Conservation (phyloP, 495 filamentous ascomycete species). For the Extremus antarcticus region DNA sequence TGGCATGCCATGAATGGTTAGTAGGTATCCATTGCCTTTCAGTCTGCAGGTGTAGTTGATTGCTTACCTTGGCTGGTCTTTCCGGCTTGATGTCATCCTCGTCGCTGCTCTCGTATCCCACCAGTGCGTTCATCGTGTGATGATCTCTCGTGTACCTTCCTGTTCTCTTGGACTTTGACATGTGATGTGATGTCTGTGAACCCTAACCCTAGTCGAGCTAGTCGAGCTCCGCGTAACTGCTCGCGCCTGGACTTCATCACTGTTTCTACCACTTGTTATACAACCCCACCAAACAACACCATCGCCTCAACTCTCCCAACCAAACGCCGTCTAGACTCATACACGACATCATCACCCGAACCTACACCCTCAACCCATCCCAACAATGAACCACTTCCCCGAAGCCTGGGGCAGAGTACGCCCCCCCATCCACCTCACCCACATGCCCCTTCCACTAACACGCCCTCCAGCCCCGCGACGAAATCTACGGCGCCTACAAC, state of each 20-base stretch:
- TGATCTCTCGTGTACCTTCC: too few relatives aligned
- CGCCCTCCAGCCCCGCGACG: constrained; percentile 67
- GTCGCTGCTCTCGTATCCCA: constrained; percentile 66
- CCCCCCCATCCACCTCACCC: constrained; percentile 19
- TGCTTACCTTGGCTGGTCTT: constrained; percentile 20
- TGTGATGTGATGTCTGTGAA: too few relatives aligned
- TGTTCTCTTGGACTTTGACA: too few relatives aligned
- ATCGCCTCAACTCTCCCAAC: background rate
- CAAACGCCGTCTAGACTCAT: background rate
- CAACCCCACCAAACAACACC: background rate
- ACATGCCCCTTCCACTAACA: background rate
- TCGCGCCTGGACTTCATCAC: constrained; percentile 1
- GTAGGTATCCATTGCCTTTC: constrained; percentile 20
- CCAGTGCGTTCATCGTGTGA: constrained; percentile 52
- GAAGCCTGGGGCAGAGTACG: constrained; percentile 94
- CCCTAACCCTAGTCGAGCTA: too few relatives aligned
- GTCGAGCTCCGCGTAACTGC: constrained; percentile 6
- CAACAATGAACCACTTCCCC: constrained; percentile 81
- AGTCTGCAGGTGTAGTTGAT: background rate
- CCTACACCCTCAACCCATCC: background rate
- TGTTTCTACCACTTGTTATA: background rate
- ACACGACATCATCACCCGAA: background rate
- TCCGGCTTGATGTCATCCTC: constrained; percentile 41
- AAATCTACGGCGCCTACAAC: constrained; percentile 90
- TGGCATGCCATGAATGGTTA: constrained; percentile 16